These are phyloP conservation scores for Lasiosphaeria ovina DNA, from an alignment of 495 filamentous ascomycete genomes.

Conservation along the genomic window DNA sequence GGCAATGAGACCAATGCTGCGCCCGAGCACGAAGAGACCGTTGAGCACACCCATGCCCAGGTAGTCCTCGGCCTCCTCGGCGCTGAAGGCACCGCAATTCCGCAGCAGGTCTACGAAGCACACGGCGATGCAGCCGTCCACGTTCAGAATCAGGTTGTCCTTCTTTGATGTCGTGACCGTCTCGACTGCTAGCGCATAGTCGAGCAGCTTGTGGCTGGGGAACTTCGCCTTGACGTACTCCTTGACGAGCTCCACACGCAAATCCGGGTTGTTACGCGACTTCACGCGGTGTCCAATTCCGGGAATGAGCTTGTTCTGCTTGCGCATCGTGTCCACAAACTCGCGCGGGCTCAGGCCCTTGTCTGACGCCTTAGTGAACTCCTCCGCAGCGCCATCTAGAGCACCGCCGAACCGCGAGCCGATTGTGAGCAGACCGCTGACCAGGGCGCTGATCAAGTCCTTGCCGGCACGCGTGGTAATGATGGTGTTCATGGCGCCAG, in stretches of 20 bases:
- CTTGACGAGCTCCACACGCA: conserved; percentile 98
- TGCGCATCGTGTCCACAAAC: conserved; percentile 97
- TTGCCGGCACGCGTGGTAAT: conserved; percentile 99
- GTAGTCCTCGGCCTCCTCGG: conserved; percentile 81
- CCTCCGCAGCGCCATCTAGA: conserved; percentile 94
- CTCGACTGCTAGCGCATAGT: conserved; percentile 97
- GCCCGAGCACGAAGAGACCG: conserved; percentile 95
- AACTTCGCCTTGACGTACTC: conserved; percentile 97
- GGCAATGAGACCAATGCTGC: conserved; percentile 96
- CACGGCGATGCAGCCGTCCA: conserved; percentile 95
- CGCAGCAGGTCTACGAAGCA: conserved; percentile 98
- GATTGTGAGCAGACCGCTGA: conserved; percentile 95
- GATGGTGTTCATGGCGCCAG: conserved; percentile 99
- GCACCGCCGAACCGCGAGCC: conserved; percentile 98
- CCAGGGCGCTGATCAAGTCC: conserved; percentile 92
- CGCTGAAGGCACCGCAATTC: conserved; percentile 93
- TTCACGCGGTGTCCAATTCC: conserved; percentile 99
- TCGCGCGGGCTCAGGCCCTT: conserved; percentile 97
- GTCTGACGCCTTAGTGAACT: conserved; percentile 97
- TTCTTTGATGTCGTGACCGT: conserved; percentile 99
- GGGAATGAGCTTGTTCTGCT: conserved; percentile 99
- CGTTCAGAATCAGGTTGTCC: conserved; percentile 99
- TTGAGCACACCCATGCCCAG: conserved; percentile 95
- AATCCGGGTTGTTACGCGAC: conserved; percentile 99
- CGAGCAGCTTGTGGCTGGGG: conserved; percentile 92